Evolutionary conservation across 345 rosid genomes (phyloP).

Genomic region (Bruguiera gymnorhiza): DNA sequence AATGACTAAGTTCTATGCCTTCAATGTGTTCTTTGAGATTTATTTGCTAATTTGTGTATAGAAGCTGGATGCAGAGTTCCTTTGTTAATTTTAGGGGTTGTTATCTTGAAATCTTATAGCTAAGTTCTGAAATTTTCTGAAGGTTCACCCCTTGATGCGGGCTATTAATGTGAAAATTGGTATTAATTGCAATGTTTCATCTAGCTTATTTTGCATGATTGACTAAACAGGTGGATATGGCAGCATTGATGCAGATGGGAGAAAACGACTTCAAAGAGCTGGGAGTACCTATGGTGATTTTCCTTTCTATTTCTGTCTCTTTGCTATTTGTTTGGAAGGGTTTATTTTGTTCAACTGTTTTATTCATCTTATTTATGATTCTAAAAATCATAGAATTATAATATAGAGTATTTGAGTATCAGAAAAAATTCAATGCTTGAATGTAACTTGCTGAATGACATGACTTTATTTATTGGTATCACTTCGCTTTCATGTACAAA

Average conservation of each 20-base stretch:
- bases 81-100: not conserved
- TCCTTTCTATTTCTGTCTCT: slow-evolving; percentile 3
- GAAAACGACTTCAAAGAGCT: slow-evolving; percentile 90
- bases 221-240: slow-evolving; percentile 77
- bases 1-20: not conserved
- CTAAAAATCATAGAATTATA: not conserved
- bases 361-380: not conserved
- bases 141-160: not conserved
- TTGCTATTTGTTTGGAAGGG: not conserved
- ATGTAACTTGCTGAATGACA: too few relatives aligned
- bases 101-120: not conserved
- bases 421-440: too few relatives aligned
- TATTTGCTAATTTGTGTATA: not conserved
- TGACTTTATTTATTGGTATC: too few relatives aligned
- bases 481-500: too few relatives aligned
- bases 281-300: slow-evolving; percentile 91
- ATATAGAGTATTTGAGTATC: not conserved
- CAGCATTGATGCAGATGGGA: slow-evolving; percentile 86
- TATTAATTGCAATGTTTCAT: not conserved
- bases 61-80: not conserved
- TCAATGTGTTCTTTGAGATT: not conserved
- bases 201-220: slow-evolving; percentile 17
- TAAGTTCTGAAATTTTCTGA: not conserved
- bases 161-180: not conserved
- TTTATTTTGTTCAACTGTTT: not conserved